Evolutionary conservation across 2,329 filamentous ascomycete genomes (phyloP), one percentile per base, ranked within the genome.

Genomic region (Orbilia brochopaga): DNA sequence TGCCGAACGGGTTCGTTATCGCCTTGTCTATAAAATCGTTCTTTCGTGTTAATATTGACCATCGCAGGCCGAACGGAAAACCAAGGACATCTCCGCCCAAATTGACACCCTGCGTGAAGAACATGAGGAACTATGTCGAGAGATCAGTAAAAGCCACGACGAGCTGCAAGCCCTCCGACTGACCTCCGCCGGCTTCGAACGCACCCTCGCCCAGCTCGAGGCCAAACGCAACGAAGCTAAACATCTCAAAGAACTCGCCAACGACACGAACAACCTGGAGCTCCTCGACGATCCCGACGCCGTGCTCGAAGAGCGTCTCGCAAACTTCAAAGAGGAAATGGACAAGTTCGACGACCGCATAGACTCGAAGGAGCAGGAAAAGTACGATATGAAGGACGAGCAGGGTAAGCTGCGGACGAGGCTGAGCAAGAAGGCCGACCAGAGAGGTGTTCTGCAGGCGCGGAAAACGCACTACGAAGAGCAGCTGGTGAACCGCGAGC

Each of bases 381-480:
- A 63, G 27, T 23, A 52, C 10, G 42, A 61, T 5, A 27, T 72
- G 8, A 72, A 61, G 19, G 55, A 53, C 2, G 55, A 72, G 15
- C 67, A 72, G 19, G 32, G 51, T n/a, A 50, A 27, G 21, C 7
- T 65, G n/a, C 54, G 67, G n/a, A 37, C 21, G 1, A 54, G 58
- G 37, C 35, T 73, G 24, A 54, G 27, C 42, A 59, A 51, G n/a
- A 67, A 63, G 27, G 56, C 69, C 1, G 54, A 73, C 0, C 88
- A 92, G 75, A 84, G 87, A 75, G 93, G 93, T 48, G 90, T 88
- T 75, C 87, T 89, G 75, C 86, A 94, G 79, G 93, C 92, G 1
- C 89, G 96, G 78, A 92, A 93, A 80, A 88, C 90, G 73, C 90
- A 89, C 76, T 91, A 94, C 78, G 91, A 97, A 78, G 86, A 89